Conservation (phyloP, 2,329 filamentous ascomycete species). For the Fusarium subtropicale region DNA sequence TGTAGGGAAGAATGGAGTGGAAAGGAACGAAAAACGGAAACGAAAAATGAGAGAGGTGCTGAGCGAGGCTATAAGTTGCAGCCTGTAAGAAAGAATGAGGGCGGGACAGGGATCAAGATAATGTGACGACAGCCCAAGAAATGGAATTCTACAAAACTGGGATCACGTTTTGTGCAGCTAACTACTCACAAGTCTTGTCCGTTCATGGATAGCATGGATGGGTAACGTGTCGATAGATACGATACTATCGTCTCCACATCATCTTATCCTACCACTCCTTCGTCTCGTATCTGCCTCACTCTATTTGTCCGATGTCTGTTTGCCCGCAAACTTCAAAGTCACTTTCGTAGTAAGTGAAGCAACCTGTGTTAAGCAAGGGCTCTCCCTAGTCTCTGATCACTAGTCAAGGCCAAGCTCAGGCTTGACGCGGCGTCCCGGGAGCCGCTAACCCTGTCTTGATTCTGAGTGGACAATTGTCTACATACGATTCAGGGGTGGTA, state of each 20-base stretch:
- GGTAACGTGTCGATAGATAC: conserved; percentile 35
- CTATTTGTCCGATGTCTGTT: conserved; percentile 10
- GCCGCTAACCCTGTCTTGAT: conserved; percentile 22
- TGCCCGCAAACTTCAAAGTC: conserved; percentile 23
- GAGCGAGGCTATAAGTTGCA: conserved; percentile 10
- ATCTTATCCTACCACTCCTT: conserved; percentile 25
- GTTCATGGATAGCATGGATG: neutral
- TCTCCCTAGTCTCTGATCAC: conserved; percentile 13
- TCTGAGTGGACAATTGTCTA: conserved; percentile 31
- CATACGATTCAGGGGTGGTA: conserved; percentile 37
- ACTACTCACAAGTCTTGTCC: conserved; percentile 13
- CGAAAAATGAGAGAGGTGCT: conserved; percentile 18
- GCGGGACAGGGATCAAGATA: conserved; percentile 20
- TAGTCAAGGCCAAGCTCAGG: conserved; percentile 22
- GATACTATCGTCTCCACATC: conserved; percentile 33
- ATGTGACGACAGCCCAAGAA: conserved; percentile 30
- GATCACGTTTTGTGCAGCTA: conserved; percentile 35
- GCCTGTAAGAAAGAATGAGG: conserved; percentile 4
- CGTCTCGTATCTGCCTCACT: conserved; percentile 1
- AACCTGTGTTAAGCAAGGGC: conserved; percentile 14
- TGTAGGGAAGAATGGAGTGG: conserved; percentile 4
- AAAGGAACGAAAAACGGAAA: neutral
- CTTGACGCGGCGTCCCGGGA: conserved; percentile 31
- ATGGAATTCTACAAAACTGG: conserved; percentile 17
- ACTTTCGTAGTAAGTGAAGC: conserved; percentile 16